Evolutionary conservation across 257 asterid genomes (phyloP).

Genomic region (Jaltomata sinuosa): DNA sequence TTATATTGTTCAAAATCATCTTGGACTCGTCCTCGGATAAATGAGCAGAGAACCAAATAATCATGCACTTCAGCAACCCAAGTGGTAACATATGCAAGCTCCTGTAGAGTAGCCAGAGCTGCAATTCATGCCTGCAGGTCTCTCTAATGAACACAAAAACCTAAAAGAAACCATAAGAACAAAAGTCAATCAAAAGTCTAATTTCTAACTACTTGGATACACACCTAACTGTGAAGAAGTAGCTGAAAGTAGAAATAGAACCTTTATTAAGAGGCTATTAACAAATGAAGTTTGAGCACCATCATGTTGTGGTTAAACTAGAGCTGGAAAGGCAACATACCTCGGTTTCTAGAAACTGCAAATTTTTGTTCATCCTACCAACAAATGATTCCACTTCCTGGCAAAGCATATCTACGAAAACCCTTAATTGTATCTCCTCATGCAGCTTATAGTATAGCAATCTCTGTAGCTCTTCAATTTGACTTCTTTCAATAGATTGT

Average conservation of each 20-base stretch:
- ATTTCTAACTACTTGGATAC: not conserved
- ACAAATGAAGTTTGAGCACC: not conserved
- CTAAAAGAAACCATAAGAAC: slow-evolving; percentile 45
- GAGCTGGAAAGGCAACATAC: slow-evolving; percentile 22
- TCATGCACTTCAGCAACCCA: slow-evolving; percentile 58
- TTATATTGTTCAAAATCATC: slow-evolving; percentile 37
- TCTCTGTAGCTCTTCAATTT: slow-evolving; percentile 44
- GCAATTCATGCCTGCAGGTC: slow-evolving; percentile 50
- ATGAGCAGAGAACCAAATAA: slow-evolving; percentile 67
- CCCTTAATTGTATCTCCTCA: slow-evolving; percentile 27
- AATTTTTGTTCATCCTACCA: slow-evolving; percentile 30
- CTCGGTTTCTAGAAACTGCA: slow-evolving; percentile 55
- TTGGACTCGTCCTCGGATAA: slow-evolving; percentile 46
- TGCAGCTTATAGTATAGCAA: slow-evolving; percentile 38
- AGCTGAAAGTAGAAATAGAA: not conserved
- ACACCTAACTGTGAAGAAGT: not conserved
- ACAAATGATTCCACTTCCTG: slow-evolving; percentile 48
- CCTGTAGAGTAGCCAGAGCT: slow-evolving; percentile 54
- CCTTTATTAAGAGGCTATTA: not conserved
- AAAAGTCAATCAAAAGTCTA: slow-evolving; percentile 13
- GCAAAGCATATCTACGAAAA: slow-evolving; percentile 41
- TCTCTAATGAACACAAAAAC: slow-evolving; percentile 43
- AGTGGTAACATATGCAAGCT: slow-evolving; percentile 73
- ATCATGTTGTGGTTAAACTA: not conserved
- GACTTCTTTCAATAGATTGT: slow-evolving; percentile 44